Base-by-base conservation (phyloP, 495 filamentous ascomycete genomes). In the Podospora conica region DNA sequence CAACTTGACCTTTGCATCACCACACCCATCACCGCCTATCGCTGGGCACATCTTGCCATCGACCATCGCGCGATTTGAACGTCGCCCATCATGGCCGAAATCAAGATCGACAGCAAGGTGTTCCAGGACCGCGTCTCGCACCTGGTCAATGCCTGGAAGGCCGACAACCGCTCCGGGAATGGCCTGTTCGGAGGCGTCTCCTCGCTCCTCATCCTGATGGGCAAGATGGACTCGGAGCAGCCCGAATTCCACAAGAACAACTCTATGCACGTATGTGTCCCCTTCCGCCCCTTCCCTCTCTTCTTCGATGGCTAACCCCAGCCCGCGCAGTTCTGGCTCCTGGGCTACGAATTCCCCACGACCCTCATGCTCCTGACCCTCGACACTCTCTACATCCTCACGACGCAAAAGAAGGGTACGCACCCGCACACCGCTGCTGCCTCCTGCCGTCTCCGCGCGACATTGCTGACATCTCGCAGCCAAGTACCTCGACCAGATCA, bases 331-430 rank as follows among this genome's bases (percentile, higher is more conserved):
- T 96, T 97, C 80, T 99, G 95, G 95, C 84, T 99, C 58, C 85
- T 99, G 65, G 95, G 95, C 68, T 99, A 98, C 82, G 95, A 99
- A 74, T 99, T 99, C 71, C 95, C 95, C 55, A 92, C 95, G 15
- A 98, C 95, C 0, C 83, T 98, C 53, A 89, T 99, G 77, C 83
- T 99, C 55, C 84, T 98, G 70, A 97, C 96, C 10, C 85, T 87
- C 60, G 96, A 98, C 62, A 84, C 85, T 61, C 80, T 98, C 67
- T 94, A 92, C 75, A 87, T 97, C 60, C 88, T 98, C 63, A 98
- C 96, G 2, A 98, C 95, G 11, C 88, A 91, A 21, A 99, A 99
- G 80, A 99, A 99, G 87, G 93, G 93, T 95, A 73, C 65, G 76
- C 20, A 28, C 33, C 33, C 15, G 15, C n/a, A 7, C 33, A 3